Conservation (phyloP, 148 eudicot species). For the Chenopodium berlandieri region DNA sequence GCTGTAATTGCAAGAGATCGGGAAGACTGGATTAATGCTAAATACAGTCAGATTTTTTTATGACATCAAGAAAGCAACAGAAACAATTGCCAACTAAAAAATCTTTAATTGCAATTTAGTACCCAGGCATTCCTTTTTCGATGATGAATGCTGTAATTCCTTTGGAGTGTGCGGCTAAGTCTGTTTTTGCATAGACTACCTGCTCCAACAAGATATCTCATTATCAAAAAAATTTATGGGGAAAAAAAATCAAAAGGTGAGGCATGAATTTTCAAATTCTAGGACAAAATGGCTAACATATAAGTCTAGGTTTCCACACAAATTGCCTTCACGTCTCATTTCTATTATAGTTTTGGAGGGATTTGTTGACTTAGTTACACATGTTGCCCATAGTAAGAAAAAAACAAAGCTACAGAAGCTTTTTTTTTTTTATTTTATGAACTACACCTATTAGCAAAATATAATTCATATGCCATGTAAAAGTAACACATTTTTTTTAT, state of each 20-base stretch:
- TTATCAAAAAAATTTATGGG: not conserved
- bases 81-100: constrained; percentile 3
- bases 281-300: not conserved
- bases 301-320: not conserved
- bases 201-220: constrained; percentile 32
- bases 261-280: not conserved
- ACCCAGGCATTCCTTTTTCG: constrained; percentile 97
- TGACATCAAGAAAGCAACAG: not conserved
- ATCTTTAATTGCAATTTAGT: constrained; percentile 14
- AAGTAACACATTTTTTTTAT: not conserved
- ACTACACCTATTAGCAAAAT: too few species aligned
- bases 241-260: not conserved
- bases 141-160: constrained; percentile 98
- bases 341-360: not conserved
- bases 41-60: not conserved
- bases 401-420: not conserved
- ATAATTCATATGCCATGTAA: not conserved
- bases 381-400: not conserved
- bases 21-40: not conserved
- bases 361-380: not conserved
- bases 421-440: not conserved
- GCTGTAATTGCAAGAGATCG: not conserved
- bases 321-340: not conserved
- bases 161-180: constrained; percentile 64
- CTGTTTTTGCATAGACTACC: constrained; percentile 96